Percentiles rank a stretch among this genome's conserved stretches.
phyloP scores from a whole-genome alignment of 2,329 filamentous ascomycete species.

The Sarocladium brachiariae region DNA sequence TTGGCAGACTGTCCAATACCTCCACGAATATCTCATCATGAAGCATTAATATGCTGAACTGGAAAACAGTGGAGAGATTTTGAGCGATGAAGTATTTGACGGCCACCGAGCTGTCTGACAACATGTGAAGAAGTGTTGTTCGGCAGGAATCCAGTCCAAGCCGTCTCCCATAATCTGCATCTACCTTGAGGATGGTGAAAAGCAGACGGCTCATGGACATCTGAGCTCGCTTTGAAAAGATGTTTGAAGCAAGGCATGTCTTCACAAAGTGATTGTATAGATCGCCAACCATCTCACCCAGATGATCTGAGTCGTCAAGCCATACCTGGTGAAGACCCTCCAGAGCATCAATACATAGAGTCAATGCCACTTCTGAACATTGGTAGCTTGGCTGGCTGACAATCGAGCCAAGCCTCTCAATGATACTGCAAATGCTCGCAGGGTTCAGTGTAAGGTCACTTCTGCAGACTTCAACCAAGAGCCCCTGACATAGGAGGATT shows the following conservation, averaged over 20 bases:
- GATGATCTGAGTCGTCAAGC: conserved; percentile 49
- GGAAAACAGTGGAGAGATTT: conserved; percentile 67
- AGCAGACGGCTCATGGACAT: conserved; percentile 62
- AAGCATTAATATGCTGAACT: conserved; percentile 70
- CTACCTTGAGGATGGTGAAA: conserved; percentile 58
- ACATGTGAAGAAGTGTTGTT: conserved; percentile 67
- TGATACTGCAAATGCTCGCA: conserved; percentile 38
- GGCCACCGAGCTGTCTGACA: conserved; percentile 57
- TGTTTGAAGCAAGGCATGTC: conserved; percentile 56
- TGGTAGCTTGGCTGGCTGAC: conserved; percentile 55
- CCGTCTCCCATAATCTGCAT: conserved; percentile 59
- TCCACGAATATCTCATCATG: conserved; percentile 84
- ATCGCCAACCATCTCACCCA: conserved; percentile 63
- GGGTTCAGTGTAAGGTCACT: conserved; percentile 45
- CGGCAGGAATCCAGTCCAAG: conserved; percentile 52
- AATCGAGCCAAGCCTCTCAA: conserved; percentile 44
- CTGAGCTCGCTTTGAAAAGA: conserved; percentile 64
- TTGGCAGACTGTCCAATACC: conserved; percentile 71
- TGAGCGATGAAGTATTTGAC: conserved; percentile 72
- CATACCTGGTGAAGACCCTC: conserved; percentile 56
- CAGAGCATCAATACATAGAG: conserved; percentile 61
- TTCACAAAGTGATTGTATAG: conserved; percentile 74
- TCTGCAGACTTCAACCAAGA: conserved; percentile 45
- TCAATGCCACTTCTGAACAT: conserved; percentile 67
- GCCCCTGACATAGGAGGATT: conserved; percentile 41